phyloP scores from a whole-genome alignment of 23 red algal species.

The Gracilaria vermiculophylla region DNA sequence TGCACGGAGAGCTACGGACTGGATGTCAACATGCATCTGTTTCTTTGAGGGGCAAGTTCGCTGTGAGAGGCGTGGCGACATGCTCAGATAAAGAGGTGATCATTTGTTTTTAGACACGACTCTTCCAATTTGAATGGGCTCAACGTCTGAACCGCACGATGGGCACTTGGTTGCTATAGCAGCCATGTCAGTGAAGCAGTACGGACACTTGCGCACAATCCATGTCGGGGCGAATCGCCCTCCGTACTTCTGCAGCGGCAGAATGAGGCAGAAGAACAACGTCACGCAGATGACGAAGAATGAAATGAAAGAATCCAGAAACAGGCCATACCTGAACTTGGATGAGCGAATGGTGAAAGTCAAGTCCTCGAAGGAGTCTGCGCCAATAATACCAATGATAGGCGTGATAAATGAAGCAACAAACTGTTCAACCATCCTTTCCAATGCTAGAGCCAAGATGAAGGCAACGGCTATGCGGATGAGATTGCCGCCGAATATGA shows the following conservation, averaged over 20 bases:
- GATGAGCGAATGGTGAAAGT: constrained; percentile 18
- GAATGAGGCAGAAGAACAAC: constrained; percentile 50
- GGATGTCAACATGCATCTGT: too few species aligned
- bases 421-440: constrained; percentile 21
- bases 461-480: constrained; percentile 36
- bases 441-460: constrained; percentile 9
- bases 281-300: constrained; percentile 6
- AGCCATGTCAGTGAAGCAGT: constrained; percentile 8
- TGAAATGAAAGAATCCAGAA: constrained; percentile 31
- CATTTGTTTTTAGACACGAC: not conserved
- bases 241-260: constrained; percentile 38
- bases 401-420: constrained; percentile 42
- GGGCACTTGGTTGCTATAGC: constrained; percentile 42
- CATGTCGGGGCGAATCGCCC: constrained; percentile 16
- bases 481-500: constrained; percentile 49
- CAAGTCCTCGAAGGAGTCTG: not conserved
- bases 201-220: constrained; percentile 27
- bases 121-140: not conserved
- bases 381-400: constrained; percentile 43
- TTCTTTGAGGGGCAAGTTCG: too few species aligned
- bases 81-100: too few species aligned
- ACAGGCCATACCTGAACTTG: constrained; percentile 35
- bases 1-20: too few species aligned
- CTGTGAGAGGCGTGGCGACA: too few species aligned
- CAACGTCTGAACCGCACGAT: not conserved